Evolutionary conservation across 2,329 filamentous ascomycete genomes (phyloP).

Genomic region (Phialemoniopsis sp.): DNA sequence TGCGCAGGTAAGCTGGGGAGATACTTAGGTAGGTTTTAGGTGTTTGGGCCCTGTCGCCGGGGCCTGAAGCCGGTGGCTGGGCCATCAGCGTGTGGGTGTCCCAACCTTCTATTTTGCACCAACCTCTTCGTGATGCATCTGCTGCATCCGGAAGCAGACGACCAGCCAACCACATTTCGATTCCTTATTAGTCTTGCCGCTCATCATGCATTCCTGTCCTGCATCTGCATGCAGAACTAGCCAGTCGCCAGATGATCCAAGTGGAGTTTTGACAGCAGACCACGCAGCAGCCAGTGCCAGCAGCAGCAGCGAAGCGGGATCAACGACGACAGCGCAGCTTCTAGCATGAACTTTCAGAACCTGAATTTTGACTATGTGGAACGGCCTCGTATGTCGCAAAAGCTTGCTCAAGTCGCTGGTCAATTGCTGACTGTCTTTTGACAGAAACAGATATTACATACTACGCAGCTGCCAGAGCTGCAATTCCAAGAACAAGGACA

Average conservation of each 20-base stretch:
- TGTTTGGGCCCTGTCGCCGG: too few species aligned
- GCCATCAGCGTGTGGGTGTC: too few species aligned
- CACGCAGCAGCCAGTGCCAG: too few species aligned
- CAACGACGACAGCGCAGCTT: constrained; percentile 4
- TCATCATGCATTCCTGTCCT: constrained; percentile 23
- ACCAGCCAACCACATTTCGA: constrained; percentile 24
- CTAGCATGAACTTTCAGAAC: constrained; percentile 33
- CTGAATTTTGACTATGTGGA: constrained; percentile 29
- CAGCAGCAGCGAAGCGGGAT: neutral
- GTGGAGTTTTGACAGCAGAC: constrained; percentile 22
- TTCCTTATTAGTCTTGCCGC: constrained; percentile 11
- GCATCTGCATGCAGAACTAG: constrained; percentile 20
- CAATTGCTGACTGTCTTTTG: constrained; percentile 2
- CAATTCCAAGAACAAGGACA: constrained; percentile 10
- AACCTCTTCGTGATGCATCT: too few species aligned
- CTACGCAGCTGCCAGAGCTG: too few species aligned
- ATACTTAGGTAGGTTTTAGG: too few species aligned
- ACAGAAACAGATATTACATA: too few species aligned
- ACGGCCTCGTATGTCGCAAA: constrained; percentile 26
- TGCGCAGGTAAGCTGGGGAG: too few species aligned
- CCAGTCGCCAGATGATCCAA: constrained; percentile 27
- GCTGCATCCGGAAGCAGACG: too few species aligned
- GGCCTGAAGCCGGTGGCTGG: too few species aligned
- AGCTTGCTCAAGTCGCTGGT: constrained; percentile 2
- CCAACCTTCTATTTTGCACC: too few species aligned